Evolutionary conservation across 2,329 filamentous ascomycete species (phyloP).

Genomic region (Mycosphaerella arachidis): DNA sequence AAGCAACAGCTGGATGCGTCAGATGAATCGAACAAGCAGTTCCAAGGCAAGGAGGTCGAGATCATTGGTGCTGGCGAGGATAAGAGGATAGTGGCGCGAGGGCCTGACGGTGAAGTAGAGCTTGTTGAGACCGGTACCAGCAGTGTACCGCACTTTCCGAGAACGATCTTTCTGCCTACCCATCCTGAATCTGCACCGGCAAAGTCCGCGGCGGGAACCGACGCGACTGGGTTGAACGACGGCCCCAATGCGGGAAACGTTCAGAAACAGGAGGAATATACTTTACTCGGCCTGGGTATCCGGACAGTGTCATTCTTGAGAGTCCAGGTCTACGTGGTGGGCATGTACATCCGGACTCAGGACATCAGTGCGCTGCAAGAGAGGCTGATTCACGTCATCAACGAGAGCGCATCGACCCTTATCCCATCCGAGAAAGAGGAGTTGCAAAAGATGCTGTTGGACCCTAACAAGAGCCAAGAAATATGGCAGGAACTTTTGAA

Average conservation of each 20-base stretch:
- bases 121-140: conserved; percentile 76
- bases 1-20: conserved; percentile 33
- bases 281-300: conserved; percentile 80
- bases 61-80: conserved; percentile 60
- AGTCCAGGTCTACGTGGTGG: conserved; percentile 92
- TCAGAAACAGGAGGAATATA: conserved; percentile 64
- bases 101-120: conserved; percentile 57
- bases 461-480: conserved; percentile 63
- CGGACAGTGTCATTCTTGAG: conserved; percentile 83
- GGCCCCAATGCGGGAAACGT: conserved; percentile 30
- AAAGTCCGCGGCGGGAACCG: conserved; percentile 14
- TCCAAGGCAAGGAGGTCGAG: conserved; percentile 54
- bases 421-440: conserved; percentile 75
- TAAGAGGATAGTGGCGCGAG: conserved; percentile 44
- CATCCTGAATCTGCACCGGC: conserved; percentile 29
- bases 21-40: conserved; percentile 35
- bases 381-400: conserved; percentile 69
- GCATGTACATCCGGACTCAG: conserved; percentile 79
- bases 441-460: conserved; percentile 64
- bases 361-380: conserved; percentile 79
- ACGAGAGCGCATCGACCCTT: conserved; percentile 73
- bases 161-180: conserved; percentile 60
- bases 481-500: conserved; percentile 70
- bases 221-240: conserved; percentile 27
- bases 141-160: conserved; percentile 74